Evolutionary conservation across 805 yeast species (phyloP).

Genomic region (Spathaspora hagerdaliae): DNA sequence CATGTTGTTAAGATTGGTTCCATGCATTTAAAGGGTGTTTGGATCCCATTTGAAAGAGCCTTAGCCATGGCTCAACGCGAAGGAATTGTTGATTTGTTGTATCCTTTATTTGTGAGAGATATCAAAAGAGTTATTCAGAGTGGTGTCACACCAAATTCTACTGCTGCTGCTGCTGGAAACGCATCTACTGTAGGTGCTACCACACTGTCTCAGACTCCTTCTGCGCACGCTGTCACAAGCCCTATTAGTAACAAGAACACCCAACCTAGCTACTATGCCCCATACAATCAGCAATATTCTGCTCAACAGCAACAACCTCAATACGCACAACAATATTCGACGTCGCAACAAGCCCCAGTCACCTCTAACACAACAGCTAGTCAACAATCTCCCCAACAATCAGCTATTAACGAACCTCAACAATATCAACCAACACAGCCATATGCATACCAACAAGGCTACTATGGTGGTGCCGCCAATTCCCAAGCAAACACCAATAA

Average conservation of each 20-base stretch:
- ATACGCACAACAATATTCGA: conserved; percentile 1
- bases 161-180: not conserved
- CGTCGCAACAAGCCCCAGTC: not conserved
- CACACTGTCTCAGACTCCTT: not conserved
- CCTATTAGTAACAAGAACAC: not conserved
- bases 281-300: conserved; percentile 5
- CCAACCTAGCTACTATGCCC: conserved; percentile 4
- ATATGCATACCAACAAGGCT: not conserved
- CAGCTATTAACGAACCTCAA: not conserved
- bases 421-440: conserved; percentile 1
- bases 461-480: not conserved
- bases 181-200: not conserved
- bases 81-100: conserved; percentile 62
- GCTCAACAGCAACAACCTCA: conserved; percentile 2
- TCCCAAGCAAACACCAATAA: conserved; percentile 1
- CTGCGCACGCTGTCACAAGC: not conserved
- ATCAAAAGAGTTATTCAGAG: conserved; percentile 54
- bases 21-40: conserved; percentile 84
- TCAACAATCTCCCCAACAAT: conserved; percentile 2
- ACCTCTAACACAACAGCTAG: not conserved
- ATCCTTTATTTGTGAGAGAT: conserved; percentile 71
- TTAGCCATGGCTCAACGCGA: conserved; percentile 77
- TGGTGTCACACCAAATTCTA: conserved; percentile 36
- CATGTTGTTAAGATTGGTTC: conserved; percentile 84
- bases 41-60: conserved; percentile 87